phyloP scores from a whole-genome alignment of 805 yeast species.

The Ogataea zsoltii region DNA sequence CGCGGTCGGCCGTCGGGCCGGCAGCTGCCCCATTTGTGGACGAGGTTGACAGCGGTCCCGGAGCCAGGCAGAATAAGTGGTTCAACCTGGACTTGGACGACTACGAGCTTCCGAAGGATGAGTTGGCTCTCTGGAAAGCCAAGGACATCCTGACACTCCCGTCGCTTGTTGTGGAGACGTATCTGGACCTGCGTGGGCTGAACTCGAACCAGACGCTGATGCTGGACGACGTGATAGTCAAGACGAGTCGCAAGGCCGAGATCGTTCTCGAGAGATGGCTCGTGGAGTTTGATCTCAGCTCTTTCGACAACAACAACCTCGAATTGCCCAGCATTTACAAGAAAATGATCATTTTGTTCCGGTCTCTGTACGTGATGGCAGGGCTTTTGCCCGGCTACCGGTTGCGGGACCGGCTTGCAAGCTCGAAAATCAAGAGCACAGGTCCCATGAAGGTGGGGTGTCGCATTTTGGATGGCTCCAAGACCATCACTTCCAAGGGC shows the following conservation, averaged over 20 bases:
- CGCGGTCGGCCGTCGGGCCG: conserved; percentile 20
- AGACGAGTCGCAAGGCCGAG: conserved; percentile 68
- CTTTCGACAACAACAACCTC: conserved; percentile 37
- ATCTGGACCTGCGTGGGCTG: conserved; percentile 33
- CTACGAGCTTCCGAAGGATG: conserved; percentile 47
- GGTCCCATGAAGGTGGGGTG: conserved; percentile 51
- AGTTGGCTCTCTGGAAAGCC: conserved; percentile 60
- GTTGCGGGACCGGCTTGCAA: conserved; percentile 47
- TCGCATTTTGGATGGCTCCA: conserved; percentile 71
- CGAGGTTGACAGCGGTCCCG: conserved; percentile 9
- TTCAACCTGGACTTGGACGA: conserved; percentile 52
- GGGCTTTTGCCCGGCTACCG: conserved; percentile 73
- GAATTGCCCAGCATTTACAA: conserved; percentile 74
- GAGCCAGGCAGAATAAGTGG: conserved; percentile 52
- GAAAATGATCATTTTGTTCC: conserved; percentile 69
- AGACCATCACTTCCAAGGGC: conserved; percentile 78
- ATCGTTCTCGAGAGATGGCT: conserved; percentile 96
- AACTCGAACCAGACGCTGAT: conserved; percentile 25
- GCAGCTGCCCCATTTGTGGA: conserved; percentile 21
- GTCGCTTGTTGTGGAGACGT: conserved; percentile 86
- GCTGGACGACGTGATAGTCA: conserved; percentile 45
- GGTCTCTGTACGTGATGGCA: conserved; percentile 67
- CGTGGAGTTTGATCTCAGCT: conserved; percentile 66
- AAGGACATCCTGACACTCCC: conserved; percentile 51
- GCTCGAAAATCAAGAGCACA: conserved; percentile 29